These are phyloP conservation scores for Hordeum pubiflorum DNA, from an alignment of 202 grass and related monocot genomes.

Conservation along the genomic window DNA sequence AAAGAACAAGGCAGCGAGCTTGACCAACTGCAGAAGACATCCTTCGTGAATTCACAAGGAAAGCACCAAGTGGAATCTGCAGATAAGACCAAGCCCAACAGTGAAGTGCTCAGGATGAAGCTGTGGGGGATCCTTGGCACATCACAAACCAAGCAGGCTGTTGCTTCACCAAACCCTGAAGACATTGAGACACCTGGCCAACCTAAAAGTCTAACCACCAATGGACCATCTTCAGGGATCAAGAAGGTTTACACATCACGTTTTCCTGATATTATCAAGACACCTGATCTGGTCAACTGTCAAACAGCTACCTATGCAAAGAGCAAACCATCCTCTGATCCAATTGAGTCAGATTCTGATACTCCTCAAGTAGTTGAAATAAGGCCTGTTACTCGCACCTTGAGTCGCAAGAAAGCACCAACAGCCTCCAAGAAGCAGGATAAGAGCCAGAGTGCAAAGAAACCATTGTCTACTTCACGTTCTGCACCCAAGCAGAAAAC, in stretches of 20 bases:
- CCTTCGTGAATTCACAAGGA: constrained; percentile 48
- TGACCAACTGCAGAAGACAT: constrained; percentile 31
- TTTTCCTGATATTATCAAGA: constrained; percentile 44
- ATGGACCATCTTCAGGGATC: constrained; percentile 18
- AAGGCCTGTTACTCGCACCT: constrained; percentile 57
- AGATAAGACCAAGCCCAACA: constrained; percentile 39
- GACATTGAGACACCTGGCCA: constrained; percentile 21
- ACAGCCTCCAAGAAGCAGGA: constrained; percentile 29
- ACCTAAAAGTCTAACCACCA: constrained; percentile 38
- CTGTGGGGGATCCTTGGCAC: constrained; percentile 81
- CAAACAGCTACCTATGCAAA: constrained; percentile 34
- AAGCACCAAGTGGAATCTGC: constrained; percentile 5
- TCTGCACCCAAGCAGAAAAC: constrained; percentile 48
- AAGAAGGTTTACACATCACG: constrained; percentile 30
- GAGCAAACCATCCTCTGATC: constrained; percentile 53
- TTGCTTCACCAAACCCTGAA: constrained; percentile 34
- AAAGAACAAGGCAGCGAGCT: constrained; percentile 35
- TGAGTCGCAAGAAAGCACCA: constrained; percentile 38
- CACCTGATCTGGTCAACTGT: constrained; percentile 41
- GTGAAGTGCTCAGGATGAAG: constrained; percentile 63
- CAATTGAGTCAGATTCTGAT: constrained; percentile 81
- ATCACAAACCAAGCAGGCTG: constrained; percentile 63
- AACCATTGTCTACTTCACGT: constrained; percentile 49
- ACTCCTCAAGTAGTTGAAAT: constrained; percentile 57
- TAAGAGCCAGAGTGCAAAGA: constrained; percentile 47